Conservation (phyloP, 805 yeast species). For the Suhomyces prunicola region DNA sequence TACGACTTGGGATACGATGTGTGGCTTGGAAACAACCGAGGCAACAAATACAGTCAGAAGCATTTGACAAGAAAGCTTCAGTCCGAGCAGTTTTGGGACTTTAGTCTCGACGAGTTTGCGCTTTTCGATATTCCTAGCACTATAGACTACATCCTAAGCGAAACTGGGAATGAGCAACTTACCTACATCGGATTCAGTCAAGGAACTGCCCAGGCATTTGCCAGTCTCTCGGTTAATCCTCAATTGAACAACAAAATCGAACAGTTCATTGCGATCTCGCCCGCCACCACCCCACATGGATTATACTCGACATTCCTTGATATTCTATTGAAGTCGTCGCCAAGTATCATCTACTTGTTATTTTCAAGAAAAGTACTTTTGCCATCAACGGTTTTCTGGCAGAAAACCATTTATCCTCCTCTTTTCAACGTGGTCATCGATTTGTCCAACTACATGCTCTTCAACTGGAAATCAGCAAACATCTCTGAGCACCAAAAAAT, state of each 20-base stretch:
- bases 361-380: conserved; percentile 75
- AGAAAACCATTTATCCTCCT: conserved; percentile 70
- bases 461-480: conserved; percentile 76
- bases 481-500: conserved; percentile 72
- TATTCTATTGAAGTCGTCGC: conserved; percentile 71
- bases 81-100: conserved; percentile 73
- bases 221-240: conserved; percentile 66
- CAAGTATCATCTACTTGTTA: conserved; percentile 62
- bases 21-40: conserved; percentile 90
- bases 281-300: conserved; percentile 91
- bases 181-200: conserved; percentile 88
- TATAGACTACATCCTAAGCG: conserved; percentile 64
- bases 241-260: conserved; percentile 55
- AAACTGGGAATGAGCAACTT: conserved; percentile 41
- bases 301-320: conserved; percentile 74
- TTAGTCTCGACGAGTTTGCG: conserved; percentile 89
- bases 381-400: conserved; percentile 81
- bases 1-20: conserved; percentile 88
- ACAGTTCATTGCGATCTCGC: conserved; percentile 78
- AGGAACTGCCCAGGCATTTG: conserved; percentile 92
- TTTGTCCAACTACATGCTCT: conserved; percentile 58
- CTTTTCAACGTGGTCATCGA: conserved; percentile 73
- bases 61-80: conserved; percentile 45
- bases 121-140: conserved; percentile 84
- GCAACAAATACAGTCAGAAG: conserved; percentile 87